Base-by-base conservation (phyloP, 352 stramenopile genomes). In the Globisporangium megalacanthum region DNA sequence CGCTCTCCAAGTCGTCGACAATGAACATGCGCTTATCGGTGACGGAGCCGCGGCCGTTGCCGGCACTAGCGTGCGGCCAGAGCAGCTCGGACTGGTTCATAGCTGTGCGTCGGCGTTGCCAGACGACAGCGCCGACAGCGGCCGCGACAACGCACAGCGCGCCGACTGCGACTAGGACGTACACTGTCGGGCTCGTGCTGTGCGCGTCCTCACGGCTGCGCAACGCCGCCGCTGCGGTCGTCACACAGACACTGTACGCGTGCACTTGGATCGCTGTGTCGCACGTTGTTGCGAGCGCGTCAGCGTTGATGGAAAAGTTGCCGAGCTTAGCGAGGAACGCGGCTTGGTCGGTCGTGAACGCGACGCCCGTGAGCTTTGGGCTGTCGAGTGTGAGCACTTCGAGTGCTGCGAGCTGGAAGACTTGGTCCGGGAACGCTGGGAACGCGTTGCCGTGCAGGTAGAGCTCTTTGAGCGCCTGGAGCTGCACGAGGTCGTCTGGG, bases 161-260 rank as follows among this genome's bases (percentile, higher is more conserved):
- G 1, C 49, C 58, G n/a, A 49, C 50, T 6, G 14, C 22, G 13
- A 56, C 52, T 29, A 52, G 25, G 15, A 60, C 20, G 17, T 51
- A 60, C 15, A 56, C 20, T 1, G 15, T n/a, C 29, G 25, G 6
- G n/a, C 33, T 52, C 11, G 45, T 35, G 13, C 35, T 44, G n/a
- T 41, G 13, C 13, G 14, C 15, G 1, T 19, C 7, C 6, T 15
- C 13, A 15, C 42, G 20, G 22, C 11, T 1, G 47, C 20, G 1
- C 1, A 37, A 37, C 4, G 36, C 15, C 1, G 42, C 36, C 29
- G 52, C 42, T 6, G 22, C 25, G 1, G 60, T 51, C 1, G 25
- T 41, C 19, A 75, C 25, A 33, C 71, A 79, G 9, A 77, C 57
- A 6, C n/a, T 58, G 47, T 74, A 74, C 22, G 52, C 54, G 8